Conservation (phyloP, 306 rosid genomes). For the Albizia julibrissin region DNA sequence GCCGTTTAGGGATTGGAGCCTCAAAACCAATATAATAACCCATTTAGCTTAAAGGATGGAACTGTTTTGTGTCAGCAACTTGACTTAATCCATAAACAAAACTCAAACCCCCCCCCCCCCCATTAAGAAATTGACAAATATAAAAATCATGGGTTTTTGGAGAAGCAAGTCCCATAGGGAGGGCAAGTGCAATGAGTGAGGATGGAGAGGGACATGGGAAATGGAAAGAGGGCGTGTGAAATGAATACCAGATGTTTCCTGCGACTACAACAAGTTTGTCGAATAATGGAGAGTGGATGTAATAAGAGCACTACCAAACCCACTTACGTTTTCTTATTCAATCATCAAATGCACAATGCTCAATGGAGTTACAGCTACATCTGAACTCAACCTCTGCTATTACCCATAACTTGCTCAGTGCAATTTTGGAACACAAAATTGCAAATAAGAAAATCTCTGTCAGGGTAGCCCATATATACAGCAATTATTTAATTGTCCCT, state of each 20-base stretch:
- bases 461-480: slow-evolving; percentile 39
- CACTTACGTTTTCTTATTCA: slow-evolving; percentile 63
- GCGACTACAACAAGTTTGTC: slow-evolving; percentile 63
- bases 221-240: slow-evolving; percentile 58
- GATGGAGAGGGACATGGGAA: slow-evolving; percentile 40
- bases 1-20: slow-evolving; percentile 73
- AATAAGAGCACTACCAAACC: slow-evolving; percentile 41
- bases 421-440: background rate
- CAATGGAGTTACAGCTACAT: slow-evolving; percentile 11
- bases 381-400: slow-evolving; percentile 25
- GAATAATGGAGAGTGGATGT: slow-evolving; percentile 48
- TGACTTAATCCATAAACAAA: slow-evolving; percentile 13
- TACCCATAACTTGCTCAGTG: slow-evolving; percentile 47
- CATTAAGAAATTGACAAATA: background rate
- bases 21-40: slow-evolving; percentile 18
- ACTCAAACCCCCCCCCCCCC: too few species aligned
- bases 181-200: slow-evolving; percentile 37
- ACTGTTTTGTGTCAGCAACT: background rate
- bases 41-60: slow-evolving; percentile 39
- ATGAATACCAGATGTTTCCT: slow-evolving; percentile 73
- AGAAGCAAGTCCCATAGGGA: slow-evolving; percentile 25
- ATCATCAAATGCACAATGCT: slow-evolving; percentile 64
- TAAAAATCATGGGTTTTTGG: slow-evolving; percentile 3
- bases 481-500: slow-evolving; percentile 20
- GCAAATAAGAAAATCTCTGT: slow-evolving; percentile 23